phyloP scores from a whole-genome alignment of 2,329 filamentous ascomycete genomes.

The Elsinoe necatrix region DNA sequence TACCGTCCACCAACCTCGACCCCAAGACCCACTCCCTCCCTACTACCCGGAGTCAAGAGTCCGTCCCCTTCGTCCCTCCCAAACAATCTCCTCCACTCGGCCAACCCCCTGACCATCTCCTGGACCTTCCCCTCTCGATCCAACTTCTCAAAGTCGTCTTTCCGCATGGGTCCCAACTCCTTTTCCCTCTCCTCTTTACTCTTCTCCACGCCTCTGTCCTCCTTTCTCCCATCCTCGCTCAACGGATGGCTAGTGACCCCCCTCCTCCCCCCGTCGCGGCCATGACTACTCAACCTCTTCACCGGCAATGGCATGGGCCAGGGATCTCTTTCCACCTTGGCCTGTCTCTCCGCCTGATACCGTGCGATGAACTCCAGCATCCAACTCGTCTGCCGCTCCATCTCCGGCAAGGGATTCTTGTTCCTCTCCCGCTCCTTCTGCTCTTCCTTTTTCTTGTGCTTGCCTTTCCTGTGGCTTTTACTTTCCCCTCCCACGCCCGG shows the following conservation, averaged over 20 bases:
- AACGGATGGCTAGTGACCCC: background rate
- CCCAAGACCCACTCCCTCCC: conserved; percentile 4
- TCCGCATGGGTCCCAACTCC: background rate
- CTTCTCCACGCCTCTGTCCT: background rate
- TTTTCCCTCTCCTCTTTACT: background rate
- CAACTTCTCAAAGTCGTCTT: conserved; percentile 11
- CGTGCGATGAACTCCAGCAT: conserved; percentile 2
- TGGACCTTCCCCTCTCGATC: conserved; percentile 5
- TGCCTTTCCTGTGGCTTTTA: background rate
- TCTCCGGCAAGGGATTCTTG: conserved; percentile 8
- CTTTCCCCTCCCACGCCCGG: background rate
- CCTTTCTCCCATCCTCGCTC: background rate
- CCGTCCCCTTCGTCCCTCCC: background rate
- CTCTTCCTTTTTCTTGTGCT: background rate
- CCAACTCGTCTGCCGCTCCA: conserved; percentile 8
- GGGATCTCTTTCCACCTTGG: background rate
- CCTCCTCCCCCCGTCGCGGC: background rate
- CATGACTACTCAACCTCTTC: background rate
- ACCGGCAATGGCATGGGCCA: background rate
- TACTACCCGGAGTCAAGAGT: background rate
- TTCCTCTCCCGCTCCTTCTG: conserved; percentile 1
- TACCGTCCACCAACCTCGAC: conserved; percentile 1
- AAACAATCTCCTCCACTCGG: conserved; percentile 1
- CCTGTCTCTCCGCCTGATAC: conserved; percentile 3
- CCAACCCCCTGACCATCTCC: conserved; percentile 12